phyloP scores from a whole-genome alignment of 2,329 filamentous ascomycete genomes.

The Sporothrix luriei region DNA sequence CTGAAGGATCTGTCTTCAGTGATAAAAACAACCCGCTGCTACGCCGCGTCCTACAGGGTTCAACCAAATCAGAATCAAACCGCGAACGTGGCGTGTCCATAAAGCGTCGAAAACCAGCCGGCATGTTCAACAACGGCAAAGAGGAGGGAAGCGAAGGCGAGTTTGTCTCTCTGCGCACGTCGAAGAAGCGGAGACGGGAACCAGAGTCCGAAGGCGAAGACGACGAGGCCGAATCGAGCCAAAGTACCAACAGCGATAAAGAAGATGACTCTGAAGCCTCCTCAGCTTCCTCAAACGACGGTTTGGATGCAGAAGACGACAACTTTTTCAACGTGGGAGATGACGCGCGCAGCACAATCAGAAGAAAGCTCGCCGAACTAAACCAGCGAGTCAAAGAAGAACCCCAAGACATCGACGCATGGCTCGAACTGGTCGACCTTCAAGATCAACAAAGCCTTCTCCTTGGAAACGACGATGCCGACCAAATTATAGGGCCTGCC shows the following conservation, averaged over 20 bases:
- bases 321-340: constrained; percentile 33
- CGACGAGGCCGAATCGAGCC: constrained; percentile 42
- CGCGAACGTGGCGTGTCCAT: constrained; percentile 41
- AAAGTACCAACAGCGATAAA: neutral
- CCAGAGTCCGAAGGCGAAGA: constrained; percentile 56
- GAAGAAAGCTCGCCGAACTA: constrained; percentile 49
- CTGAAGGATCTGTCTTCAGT: constrained; percentile 47
- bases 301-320: constrained; percentile 42
- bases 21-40: constrained; percentile 52
- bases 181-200: constrained; percentile 49
- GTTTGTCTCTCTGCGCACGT: constrained; percentile 52
- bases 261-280: neutral
- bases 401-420: constrained; percentile 69
- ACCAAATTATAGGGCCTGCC: neutral
- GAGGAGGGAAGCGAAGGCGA: constrained; percentile 43
- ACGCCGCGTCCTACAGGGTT: constrained; percentile 41
- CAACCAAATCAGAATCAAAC: constrained; percentile 42
- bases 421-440: constrained; percentile 77
- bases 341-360: neutral
- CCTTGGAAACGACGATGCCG: constrained; percentile 44
- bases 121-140: neutral
- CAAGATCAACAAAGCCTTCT: constrained; percentile 65
- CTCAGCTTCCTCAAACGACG: constrained; percentile 31
- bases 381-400: constrained; percentile 64
- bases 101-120: neutral